Evolutionary conservation across 805 yeast species (phyloP).

Genomic region (Candida taoyuanica): DNA sequence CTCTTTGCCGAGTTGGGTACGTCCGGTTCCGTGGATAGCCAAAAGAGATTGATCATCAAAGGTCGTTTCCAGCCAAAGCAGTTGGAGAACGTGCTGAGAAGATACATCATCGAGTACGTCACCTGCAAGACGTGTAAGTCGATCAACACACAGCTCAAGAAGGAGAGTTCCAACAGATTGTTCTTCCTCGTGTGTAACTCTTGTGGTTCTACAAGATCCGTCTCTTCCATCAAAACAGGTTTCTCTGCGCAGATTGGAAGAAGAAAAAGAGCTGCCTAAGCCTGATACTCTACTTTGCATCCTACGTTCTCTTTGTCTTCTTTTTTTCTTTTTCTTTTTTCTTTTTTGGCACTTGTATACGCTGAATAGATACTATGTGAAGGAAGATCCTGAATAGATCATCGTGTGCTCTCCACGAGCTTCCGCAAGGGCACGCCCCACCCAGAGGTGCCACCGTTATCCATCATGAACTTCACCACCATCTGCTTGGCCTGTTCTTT

Average conservation of each 20-base stretch:
- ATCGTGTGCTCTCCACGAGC: slow-evolving; percentile 38
- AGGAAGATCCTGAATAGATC: too few relatives aligned
- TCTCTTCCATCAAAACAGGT: slow-evolving; percentile 96
- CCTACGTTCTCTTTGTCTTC: neutral
- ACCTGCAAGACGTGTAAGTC: slow-evolving; percentile 99
- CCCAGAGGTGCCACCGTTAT: slow-evolving; percentile 48
- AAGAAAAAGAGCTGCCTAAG: slow-evolving; percentile 56
- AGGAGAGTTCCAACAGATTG: slow-evolving; percentile 94
- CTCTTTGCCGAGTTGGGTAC: slow-evolving; percentile 99
- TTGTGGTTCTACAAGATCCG: slow-evolving; percentile 97
- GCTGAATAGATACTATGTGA: too few relatives aligned
- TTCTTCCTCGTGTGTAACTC: slow-evolving; percentile 97
- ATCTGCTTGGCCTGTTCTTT: slow-evolving; percentile 30
- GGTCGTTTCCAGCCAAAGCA: slow-evolving; percentile 98
- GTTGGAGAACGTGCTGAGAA: slow-evolving; percentile 91
- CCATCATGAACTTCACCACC: slow-evolving; percentile 50
- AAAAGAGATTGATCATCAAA: slow-evolving; percentile 91
- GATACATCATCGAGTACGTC: slow-evolving; percentile 95
- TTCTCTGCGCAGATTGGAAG: slow-evolving; percentile 97
- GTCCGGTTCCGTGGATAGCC: slow-evolving; percentile 98
- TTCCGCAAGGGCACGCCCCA: slow-evolving; percentile 72
- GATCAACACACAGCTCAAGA: slow-evolving; percentile 91
- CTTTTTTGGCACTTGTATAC: neutral
- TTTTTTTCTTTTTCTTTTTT: too few relatives aligned
- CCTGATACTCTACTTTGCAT: slow-evolving; percentile 1